Percentiles rank a stretch among this genome's conserved stretches.
Evolutionary conservation across 2,329 filamentous ascomycete species (phyloP).

Genomic region (Colletotrichum eleusines): DNA sequence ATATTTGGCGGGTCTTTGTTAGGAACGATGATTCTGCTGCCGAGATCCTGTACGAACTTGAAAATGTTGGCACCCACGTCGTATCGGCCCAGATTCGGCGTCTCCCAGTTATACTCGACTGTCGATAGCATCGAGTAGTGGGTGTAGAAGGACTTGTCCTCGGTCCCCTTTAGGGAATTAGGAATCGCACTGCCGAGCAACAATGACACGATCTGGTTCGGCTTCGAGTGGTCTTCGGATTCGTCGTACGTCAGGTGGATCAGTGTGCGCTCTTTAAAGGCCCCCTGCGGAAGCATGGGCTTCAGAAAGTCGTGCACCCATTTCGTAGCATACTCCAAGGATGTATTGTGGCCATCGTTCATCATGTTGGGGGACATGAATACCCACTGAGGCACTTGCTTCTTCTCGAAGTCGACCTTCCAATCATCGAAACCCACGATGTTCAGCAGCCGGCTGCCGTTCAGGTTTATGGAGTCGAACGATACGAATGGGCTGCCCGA

Average conservation of each 20-base stretch:
- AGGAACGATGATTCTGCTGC: slow-evolving; percentile 49
- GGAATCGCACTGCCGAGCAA: slow-evolving; percentile 68
- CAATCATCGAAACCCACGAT: slow-evolving; percentile 75
- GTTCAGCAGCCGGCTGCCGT: slow-evolving; percentile 63
- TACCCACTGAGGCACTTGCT: slow-evolving; percentile 73
- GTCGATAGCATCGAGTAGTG: slow-evolving; percentile 59
- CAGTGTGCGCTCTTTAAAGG: slow-evolving; percentile 66
- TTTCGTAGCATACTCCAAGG: slow-evolving; percentile 61
- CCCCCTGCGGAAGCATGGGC: slow-evolving; percentile 62
- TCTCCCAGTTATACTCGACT: slow-evolving; percentile 56
- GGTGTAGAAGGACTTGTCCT: slow-evolving; percentile 62
- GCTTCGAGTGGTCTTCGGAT: slow-evolving; percentile 62
- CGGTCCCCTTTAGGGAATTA: slow-evolving; percentile 58
- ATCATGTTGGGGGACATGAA: slow-evolving; percentile 75
- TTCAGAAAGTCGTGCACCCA: slow-evolving; percentile 67
- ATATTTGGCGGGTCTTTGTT: slow-evolving; percentile 53
- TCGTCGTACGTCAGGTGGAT: slow-evolving; percentile 71
- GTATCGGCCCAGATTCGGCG: slow-evolving; percentile 58
- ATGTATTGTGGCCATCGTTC: slow-evolving; percentile 73
- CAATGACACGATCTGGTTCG: slow-evolving; percentile 66
- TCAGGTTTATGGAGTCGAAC: slow-evolving; percentile 55
- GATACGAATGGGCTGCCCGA: slow-evolving; percentile 55
- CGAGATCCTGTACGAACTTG: slow-evolving; percentile 53
- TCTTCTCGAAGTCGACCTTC: slow-evolving; percentile 65
- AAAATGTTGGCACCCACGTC: slow-evolving; percentile 56